Conservation (phyloP, 139 green algal species). For the Chlamydomonas incerta region DNA sequence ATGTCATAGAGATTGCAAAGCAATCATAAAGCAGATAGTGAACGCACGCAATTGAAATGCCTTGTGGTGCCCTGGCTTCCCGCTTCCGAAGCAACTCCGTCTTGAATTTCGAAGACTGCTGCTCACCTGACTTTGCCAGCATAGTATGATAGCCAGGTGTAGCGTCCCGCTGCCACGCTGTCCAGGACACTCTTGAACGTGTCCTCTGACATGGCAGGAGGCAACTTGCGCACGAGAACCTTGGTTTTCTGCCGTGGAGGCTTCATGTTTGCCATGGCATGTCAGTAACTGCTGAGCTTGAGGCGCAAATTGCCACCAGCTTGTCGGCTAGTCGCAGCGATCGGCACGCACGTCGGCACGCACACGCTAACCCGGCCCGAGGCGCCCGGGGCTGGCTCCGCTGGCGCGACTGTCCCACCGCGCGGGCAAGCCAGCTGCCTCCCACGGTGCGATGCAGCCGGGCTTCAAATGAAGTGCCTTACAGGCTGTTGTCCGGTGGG, state of each 20-base stretch:
- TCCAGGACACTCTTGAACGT: slow-evolving; percentile 47
- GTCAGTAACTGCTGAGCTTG: too few relatives aligned
- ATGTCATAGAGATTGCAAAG: neutral
- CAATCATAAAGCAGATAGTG: neutral
- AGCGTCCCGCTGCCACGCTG: slow-evolving; percentile 42
- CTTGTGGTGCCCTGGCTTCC: neutral
- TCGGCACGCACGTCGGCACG: too few relatives aligned
- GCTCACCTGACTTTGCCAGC: slow-evolving; percentile 77
- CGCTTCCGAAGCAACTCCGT: neutral
- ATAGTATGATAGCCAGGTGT: slow-evolving; percentile 78
- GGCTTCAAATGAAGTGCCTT: too few relatives aligned
- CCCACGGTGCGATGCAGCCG: too few relatives aligned
- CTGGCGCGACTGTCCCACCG: too few relatives aligned
- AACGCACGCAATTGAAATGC: neutral
- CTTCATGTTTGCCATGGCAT: slow-evolving; percentile 5
- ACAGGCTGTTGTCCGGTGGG: too few relatives aligned
- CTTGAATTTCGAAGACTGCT: neutral
- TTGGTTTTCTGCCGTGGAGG: slow-evolving; percentile 59
- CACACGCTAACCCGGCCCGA: too few relatives aligned
- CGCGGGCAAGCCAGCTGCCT: too few relatives aligned
- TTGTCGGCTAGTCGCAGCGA: too few relatives aligned
- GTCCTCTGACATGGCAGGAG: slow-evolving; percentile 66
- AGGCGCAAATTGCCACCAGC: too few relatives aligned
- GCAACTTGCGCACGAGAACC: slow-evolving; percentile 78
- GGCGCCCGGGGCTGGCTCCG: too few relatives aligned